Base-by-base conservation (phyloP, 1,139 yeast genomes). In the Casaregolazyma suthepensis region DNA sequence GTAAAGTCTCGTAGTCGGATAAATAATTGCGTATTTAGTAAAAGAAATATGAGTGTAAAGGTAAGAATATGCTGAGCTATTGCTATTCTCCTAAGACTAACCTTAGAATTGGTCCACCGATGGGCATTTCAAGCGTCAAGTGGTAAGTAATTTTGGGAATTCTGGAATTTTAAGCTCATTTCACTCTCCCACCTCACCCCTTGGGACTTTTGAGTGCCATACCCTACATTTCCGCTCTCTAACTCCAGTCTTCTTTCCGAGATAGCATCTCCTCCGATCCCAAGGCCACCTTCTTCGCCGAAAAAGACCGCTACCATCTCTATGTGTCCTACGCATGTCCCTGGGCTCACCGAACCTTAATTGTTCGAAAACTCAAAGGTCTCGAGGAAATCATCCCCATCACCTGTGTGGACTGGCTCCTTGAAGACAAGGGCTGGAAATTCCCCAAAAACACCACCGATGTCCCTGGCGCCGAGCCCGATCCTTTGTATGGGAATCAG, bases 261-360 rank as follows among this genome's bases (percentile, higher is more conserved):
- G 79, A 85, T 63, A 70, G 70, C 31, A 82, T 90, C 56, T 80
- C 88, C 1, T 59, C 75, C 20, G 79, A 79, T 50, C 79, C 83
- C 1, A 83, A 83, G 12, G 78, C 86, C 46, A 71, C 77, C 57
- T 85, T 83, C 65, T 74, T 83, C 17, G 87, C 96, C 0, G 97
- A 88, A 64, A 77, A 79, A 50, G 81, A 81, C 57, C 78, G 98
- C 63, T 91, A 91, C 68, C 96, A 91, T 71, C 78, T 91, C 56
- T 91, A 88, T 64, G 95, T 90, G 19, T 85, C 94, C 0, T 74
- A 76, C 52, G 96, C 96, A 1, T 91, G 98, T 71, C 98, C 98
- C 3, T 91, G 96, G 89, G 98, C 98, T 1, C 96, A 89, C 66
- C 79, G 98, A 58, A 82, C 94, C 0, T 74, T 91, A 60, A 84